phyloP scores from a whole-genome alignment of 176 grass and related monocot genomes.

The Musa itinerans region DNA sequence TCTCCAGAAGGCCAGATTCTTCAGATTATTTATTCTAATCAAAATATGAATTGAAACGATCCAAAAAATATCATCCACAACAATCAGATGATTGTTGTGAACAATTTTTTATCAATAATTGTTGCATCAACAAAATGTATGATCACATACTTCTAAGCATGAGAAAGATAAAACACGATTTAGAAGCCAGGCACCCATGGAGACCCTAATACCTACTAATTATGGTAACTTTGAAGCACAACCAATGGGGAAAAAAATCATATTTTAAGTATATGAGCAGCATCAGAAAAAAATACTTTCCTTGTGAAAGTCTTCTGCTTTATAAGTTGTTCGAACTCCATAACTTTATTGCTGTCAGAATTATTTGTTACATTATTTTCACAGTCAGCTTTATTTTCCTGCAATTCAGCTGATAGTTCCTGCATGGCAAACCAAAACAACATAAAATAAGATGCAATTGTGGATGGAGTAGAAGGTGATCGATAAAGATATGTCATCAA shows the following conservation, averaged over 20 bases:
- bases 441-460: not conserved
- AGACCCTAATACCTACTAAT: not conserved
- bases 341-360: not conserved
- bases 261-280: not conserved
- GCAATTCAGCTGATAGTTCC: not conserved
- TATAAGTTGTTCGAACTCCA: slow-evolving; percentile 3
- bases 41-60: no score
- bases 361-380: not conserved
- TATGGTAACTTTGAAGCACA: not conserved
- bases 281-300: slow-evolving; percentile 11
- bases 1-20: no score
- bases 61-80: no score
- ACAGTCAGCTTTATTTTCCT: not conserved
- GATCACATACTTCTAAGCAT: no score
- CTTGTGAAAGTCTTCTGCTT: slow-evolving; percentile 15
- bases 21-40: no score
- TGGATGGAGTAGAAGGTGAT: no score
- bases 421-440: not conserved
- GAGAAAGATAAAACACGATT: no score
- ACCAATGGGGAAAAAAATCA: no score
- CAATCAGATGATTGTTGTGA: no score
- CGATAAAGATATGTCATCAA: no score
- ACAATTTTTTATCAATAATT: no score
- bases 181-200: not conserved
- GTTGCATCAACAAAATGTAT: no score